Evolutionary conservation across 176 grass and related monocot species (phyloP).

Genomic region (Pontederia crassipes): DNA sequence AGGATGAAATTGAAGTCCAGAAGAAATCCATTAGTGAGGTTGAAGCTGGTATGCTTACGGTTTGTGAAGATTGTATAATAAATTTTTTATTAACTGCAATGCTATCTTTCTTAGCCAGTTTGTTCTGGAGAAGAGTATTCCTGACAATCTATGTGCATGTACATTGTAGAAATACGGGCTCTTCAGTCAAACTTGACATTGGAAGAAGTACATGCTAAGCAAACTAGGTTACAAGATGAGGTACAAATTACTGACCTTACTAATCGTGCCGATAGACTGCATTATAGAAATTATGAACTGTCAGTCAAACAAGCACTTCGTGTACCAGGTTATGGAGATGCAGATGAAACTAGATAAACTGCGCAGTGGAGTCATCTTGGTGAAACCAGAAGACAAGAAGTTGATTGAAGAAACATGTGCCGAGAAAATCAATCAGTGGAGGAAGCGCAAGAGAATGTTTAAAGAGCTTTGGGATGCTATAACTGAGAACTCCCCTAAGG

Average conservation of each 20-base stretch:
- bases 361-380: constrained; percentile 58
- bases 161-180: constrained; percentile 57
- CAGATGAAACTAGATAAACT: constrained; percentile 73
- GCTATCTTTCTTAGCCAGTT: too few species aligned
- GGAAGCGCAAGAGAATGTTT: constrained; percentile 86
- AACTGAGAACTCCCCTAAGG: constrained; percentile 88
- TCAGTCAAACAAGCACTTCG: neutral
- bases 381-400: constrained; percentile 93
- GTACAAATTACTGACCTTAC: constrained; percentile 23
- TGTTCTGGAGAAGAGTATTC: neutral
- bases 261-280: neutral
- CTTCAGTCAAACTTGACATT: constrained; percentile 89
- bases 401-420: constrained; percentile 57
- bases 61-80: neutral
- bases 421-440: constrained; percentile 91
- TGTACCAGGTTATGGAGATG: constrained; percentile 63
- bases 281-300: neutral
- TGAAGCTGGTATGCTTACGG: constrained; percentile 52
- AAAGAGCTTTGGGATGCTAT: constrained; percentile 94
- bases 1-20: constrained; percentile 56
- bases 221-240: constrained; percentile 62
- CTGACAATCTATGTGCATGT: constrained; percentile 24
- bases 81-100: too few species aligned
- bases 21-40: constrained; percentile 74
- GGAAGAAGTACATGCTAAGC: constrained; percentile 55